Base-by-base conservation (phyloP, 2,329 filamentous ascomycete species). In the Alternaria sp. region DNA sequence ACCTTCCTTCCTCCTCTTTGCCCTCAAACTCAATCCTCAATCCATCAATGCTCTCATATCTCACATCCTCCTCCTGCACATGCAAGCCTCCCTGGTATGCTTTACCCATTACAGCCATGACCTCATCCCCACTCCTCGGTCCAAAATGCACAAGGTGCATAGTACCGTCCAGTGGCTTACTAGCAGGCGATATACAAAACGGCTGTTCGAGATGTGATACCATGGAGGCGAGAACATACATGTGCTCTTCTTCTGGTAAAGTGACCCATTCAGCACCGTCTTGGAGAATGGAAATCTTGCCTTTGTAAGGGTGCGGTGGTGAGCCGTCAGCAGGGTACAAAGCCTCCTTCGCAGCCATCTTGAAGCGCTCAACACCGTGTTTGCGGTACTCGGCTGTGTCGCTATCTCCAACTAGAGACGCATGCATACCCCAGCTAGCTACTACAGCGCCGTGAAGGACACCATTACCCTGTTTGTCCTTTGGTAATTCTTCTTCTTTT, bases 341-440 rank as follows among this genome's bases (percentile, higher is more conserved):
- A 8, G 94, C 85, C 70, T 93, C 89, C 54, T 88, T 85, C 0
- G 93, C 94, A 0, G 93, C 93, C 87, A 97, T 92, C 58, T 89
- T 86, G 80, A 98, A 98, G 20, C 94, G 86, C 74, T 90, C 87
- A 32, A 85, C 84, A 12, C 94, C 94, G 72, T 91, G 89, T 67
- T 87, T 86, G 63, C 94, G 90, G 78, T 94, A 94, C 66, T 88
- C 90, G 0, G 87, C 83, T 0, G 94, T 96, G 78, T 98, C 94
- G 78, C 92, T 95, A 81, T 97, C 93, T 69, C 92, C 93, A 22
- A 98, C 93, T 4, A 98, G 85, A 43, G 90, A 89, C 30, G 94
- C 92, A 74, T 98, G 94, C 72, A 98, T 88, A 20, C 92, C 94
- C 86, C 96, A 97, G 77, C 91, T 95, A 45, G 90, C 90, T 2